Conservation (phyloP, 331 rosid species). For the Quercus phellos region DNA sequence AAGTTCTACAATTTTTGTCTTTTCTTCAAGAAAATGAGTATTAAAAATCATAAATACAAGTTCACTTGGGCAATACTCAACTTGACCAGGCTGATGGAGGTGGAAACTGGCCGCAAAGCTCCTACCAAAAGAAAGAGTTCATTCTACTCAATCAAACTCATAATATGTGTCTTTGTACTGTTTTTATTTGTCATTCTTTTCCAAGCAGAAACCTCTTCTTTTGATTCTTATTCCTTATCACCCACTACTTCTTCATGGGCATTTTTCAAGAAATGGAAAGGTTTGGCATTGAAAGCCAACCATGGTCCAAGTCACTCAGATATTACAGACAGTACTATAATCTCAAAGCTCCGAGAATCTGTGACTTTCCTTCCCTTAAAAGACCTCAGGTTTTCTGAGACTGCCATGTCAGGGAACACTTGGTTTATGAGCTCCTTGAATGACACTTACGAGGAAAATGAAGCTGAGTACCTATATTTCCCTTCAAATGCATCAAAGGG, state of each 20-base stretch:
- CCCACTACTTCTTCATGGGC: neutral
- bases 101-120: neutral
- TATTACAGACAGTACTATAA: neutral
- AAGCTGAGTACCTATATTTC: conserved; percentile 20
- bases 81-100: conserved; percentile 5
- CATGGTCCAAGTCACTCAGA: neutral
- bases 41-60: neutral
- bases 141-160: neutral
- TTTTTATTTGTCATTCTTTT: conserved; percentile 2
- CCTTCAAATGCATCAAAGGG: conserved; percentile 24
- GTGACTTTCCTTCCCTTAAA: conserved; percentile 36
- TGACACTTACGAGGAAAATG: conserved; percentile 18
- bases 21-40: neutral
- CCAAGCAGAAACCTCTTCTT: conserved; percentile 11
- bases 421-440: conserved; percentile 34
- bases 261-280: conserved; percentile 1
- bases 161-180: neutral
- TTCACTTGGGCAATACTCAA: neutral
- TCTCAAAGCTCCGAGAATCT: conserved; percentile 20
- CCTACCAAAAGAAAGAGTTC: neutral
- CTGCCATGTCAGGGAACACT: conserved; percentile 27
- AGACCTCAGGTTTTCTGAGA: conserved; percentile 23
- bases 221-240: neutral
- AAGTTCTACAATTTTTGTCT: no score
- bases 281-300: neutral